phyloP scores from a whole-genome alignment of 108 stramenopile species.

The Aureococcus anophagefferens region DNA sequence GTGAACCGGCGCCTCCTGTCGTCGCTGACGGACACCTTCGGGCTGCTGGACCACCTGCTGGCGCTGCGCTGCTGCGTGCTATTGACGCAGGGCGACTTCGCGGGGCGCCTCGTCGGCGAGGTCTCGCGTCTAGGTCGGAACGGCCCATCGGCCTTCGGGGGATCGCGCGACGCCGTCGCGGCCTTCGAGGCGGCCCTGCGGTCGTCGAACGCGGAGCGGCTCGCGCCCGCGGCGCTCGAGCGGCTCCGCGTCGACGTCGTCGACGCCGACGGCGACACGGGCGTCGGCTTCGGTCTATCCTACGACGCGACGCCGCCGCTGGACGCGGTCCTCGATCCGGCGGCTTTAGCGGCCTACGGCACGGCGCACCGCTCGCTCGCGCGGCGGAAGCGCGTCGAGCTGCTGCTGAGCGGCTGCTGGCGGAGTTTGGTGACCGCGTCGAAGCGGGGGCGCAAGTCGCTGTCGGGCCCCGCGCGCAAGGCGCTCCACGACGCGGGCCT shows the following conservation, averaged over 20 bases:
- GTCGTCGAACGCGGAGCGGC: background rate
- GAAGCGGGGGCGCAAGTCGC: background rate
- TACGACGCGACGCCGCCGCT: conserved; percentile 29
- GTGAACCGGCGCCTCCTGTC: conserved; percentile 10
- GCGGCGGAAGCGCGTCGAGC: conserved; percentile 43
- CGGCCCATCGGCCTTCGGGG: background rate
- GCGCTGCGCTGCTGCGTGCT: conserved; percentile 39
- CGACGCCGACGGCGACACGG: too few species aligned
- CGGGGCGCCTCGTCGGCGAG: conserved; percentile 16
- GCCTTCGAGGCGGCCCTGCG: conserved; percentile 12
- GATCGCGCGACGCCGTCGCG: background rate
- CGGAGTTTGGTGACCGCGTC: conserved; percentile 24
- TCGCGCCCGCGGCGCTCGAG: background rate
- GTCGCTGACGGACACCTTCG: conserved; percentile 15
- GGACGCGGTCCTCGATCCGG: conserved; percentile 18
- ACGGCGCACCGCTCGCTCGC: conserved; percentile 33
- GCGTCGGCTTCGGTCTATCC: conserved; percentile 19
- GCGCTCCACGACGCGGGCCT: conserved; percentile 18
- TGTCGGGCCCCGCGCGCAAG: conserved; percentile 13
- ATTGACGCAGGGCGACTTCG: conserved; percentile 34
- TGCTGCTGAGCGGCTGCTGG: conserved; percentile 28
- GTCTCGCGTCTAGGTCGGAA: too few species aligned
- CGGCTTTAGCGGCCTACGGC: conserved; percentile 12
- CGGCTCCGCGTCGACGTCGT: background rate
- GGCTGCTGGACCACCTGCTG: conserved; percentile 20